These are phyloP conservation scores for Arthrobotrys sphaeroides DNA, from an alignment of 2,329 filamentous ascomycete genomes.

Conservation along the genomic window DNA sequence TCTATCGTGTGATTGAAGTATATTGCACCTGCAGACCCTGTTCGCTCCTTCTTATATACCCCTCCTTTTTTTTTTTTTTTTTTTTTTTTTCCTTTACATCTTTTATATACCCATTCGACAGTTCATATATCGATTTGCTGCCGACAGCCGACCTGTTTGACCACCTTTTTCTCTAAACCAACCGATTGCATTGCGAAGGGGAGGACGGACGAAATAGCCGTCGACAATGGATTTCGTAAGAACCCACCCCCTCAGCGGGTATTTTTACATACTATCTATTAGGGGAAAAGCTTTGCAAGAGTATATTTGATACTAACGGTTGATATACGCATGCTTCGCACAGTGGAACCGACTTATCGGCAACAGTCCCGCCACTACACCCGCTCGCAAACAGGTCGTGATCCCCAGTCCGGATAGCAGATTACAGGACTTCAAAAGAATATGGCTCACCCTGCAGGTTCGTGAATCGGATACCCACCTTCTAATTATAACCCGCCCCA, in stretches of 20 bases:
- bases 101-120: not conserved
- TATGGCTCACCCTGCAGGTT: constrained; percentile 58
- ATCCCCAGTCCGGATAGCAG: constrained; percentile 56
- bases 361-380: constrained; percentile 47
- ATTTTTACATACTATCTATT: not conserved
- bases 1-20: constrained; percentile 1
- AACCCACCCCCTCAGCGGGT: not conserved
- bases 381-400: constrained; percentile 49
- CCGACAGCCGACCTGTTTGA: too few species aligned
- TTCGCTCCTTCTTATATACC: too few species aligned
- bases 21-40: too few species aligned
- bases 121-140: too few species aligned
- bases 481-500: not conserved
- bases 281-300: not conserved
- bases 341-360: constrained; percentile 59
- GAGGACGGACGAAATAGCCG: not conserved
- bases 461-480: not conserved
- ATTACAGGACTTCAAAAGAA: constrained; percentile 56
- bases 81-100: too few species aligned
- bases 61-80: too few species aligned
- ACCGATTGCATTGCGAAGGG: not conserved
- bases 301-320: not conserved
- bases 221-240: constrained; percentile 51
- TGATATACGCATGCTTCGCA: too few species aligned
- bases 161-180: not conserved